These are phyloP conservation scores for Ustilago loliicola DNA, from an alignment of 1,284 basidiomycete species.

Conservation along the genomic window DNA sequence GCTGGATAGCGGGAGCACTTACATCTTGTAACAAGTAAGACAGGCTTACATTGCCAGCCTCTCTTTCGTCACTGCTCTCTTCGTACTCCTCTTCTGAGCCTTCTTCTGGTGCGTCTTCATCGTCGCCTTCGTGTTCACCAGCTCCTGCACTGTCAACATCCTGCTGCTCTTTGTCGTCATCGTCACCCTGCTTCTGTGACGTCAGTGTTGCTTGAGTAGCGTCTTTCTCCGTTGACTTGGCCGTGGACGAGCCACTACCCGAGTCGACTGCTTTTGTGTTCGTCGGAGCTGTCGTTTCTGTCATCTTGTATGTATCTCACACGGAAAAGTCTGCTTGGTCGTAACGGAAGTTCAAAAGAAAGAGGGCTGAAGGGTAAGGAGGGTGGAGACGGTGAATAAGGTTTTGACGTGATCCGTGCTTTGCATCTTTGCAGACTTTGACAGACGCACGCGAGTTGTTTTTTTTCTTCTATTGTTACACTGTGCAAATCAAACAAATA, in stretches of 20 bases:
- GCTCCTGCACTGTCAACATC: background rate
- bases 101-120: background rate
- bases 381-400: background rate
- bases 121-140: background rate
- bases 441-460: background rate
- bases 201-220: background rate
- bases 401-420: conserved; percentile 8
- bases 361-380: too few species aligned
- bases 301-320: conserved; percentile 5
- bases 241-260: background rate
- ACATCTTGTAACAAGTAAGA: conserved; percentile 47
- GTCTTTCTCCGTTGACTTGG: background rate
- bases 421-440: background rate
- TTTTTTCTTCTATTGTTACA: background rate
- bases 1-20: conserved; percentile 2
- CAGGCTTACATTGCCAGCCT: conserved; percentile 18
- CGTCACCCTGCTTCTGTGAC: background rate
- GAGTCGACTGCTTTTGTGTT: background rate
- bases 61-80: conserved; percentile 9
- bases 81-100: conserved; percentile 12
- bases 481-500: background rate
- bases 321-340: background rate
- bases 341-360: background rate
- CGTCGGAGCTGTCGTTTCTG: conserved; percentile 2
- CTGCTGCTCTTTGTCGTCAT: background rate